These are phyloP conservation scores for Rhizophagus sp. DNA, from an alignment of 192 early-diverging fungal genomes.

Conservation along the genomic window DNA sequence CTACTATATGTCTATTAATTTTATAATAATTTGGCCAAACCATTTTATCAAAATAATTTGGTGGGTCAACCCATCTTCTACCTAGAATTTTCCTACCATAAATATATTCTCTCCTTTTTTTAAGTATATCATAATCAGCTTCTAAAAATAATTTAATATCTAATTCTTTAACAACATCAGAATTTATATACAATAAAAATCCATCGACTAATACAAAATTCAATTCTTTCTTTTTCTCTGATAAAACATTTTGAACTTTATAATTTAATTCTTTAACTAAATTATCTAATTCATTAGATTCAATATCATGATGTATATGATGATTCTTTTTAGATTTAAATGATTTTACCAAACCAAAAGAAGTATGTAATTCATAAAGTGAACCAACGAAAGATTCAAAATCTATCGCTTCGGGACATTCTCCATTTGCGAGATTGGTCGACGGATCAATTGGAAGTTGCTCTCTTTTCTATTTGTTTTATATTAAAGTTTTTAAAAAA, in stretches of 20 bases:
- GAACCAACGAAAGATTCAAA: constrained; percentile 37
- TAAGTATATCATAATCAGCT: constrained; percentile 61
- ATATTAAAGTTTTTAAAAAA: too few species aligned
- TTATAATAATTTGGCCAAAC: constrained; percentile 75
- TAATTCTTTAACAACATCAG: constrained; percentile 40
- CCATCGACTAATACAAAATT: constrained; percentile 71
- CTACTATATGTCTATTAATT: background rate
- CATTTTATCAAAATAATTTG: constrained; percentile 74
- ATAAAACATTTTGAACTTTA: background rate
- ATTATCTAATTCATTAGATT: background rate
- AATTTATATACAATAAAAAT: constrained; percentile 71
- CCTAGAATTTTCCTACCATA: constrained; percentile 71
- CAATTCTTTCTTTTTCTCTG: background rate
- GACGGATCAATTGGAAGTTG: constrained; percentile 63
- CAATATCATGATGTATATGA: background rate
- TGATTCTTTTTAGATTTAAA: constrained; percentile 42
- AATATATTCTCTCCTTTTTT: constrained; percentile 62
- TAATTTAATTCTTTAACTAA: background rate
- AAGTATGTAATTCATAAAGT: constrained; percentile 38
- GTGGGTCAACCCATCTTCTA: constrained; percentile 73
- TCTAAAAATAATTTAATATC: constrained; percentile 59
- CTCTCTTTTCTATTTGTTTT: constrained; percentile 40
- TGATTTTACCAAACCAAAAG: constrained; percentile 38
- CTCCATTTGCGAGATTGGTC: constrained; percentile 69
- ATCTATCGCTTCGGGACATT: constrained; percentile 72